A percentile compares a stretch with the other conserved stretches of the same genome.
phyloP scores from a whole-genome alignment of 768 basidiomycete species.

The Dacryopinax primogenitus region DNA sequence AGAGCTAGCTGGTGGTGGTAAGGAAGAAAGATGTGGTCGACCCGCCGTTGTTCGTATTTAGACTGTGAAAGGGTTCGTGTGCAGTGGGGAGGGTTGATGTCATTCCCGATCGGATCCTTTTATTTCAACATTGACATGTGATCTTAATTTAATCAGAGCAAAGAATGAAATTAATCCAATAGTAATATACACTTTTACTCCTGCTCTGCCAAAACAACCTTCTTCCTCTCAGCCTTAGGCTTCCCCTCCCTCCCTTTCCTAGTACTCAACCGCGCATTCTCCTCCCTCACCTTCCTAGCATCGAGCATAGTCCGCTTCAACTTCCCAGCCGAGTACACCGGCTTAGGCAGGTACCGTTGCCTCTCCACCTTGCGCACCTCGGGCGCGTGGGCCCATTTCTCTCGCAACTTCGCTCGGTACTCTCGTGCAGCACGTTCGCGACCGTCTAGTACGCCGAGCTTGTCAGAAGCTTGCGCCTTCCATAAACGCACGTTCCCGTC shows the following conservation, averaged over 20 bases:
- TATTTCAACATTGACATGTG: neutral
- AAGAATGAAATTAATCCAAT: neutral
- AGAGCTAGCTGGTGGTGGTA: neutral
- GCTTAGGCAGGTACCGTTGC: slow-evolving; percentile 77
- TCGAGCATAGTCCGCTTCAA: slow-evolving; percentile 92
- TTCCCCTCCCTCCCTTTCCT: slow-evolving; percentile 72
- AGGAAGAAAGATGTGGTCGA: neutral
- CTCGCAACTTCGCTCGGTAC: slow-evolving; percentile 76
- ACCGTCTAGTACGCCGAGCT: slow-evolving; percentile 79
- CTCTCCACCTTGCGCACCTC: slow-evolving; percentile 57
- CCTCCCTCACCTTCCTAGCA: slow-evolving; percentile 79
- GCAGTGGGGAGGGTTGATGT: neutral
- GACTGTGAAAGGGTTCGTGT: neutral
- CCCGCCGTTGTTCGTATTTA: neutral
- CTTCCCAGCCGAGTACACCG: slow-evolving; percentile 75
- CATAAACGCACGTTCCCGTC: slow-evolving; percentile 91
- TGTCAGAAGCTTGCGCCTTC: slow-evolving; percentile 88
- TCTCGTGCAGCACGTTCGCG: slow-evolving; percentile 85
- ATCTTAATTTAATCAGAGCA: neutral
- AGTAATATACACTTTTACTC: neutral
- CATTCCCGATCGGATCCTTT: neutral
- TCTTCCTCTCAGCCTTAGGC: slow-evolving; percentile 85
- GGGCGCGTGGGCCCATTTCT: slow-evolving; percentile 75
- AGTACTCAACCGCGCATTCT: slow-evolving; percentile 79
- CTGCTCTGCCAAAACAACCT: slow-evolving; percentile 71